phyloP scores from a whole-genome alignment of 208 protist genomes.

The Leishmania aethiopica region DNA sequence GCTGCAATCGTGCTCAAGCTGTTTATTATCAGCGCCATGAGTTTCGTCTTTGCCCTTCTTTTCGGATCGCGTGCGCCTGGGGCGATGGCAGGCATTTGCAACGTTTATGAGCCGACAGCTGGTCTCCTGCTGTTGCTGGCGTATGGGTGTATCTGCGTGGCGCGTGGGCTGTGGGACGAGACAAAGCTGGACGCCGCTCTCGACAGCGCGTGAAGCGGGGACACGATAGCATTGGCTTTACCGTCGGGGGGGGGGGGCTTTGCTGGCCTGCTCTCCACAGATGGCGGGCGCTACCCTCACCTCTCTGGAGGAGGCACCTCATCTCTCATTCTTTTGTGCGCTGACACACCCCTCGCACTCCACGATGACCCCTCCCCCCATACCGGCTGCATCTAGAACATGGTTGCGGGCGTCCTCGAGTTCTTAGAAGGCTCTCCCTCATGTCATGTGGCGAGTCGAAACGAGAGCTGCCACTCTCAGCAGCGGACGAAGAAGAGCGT shows the following conservation, averaged over 20 bases:
- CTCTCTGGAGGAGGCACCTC: not conserved
- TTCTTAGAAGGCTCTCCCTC: not conserved
- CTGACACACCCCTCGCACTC: not conserved
- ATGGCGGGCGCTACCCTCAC: not conserved
- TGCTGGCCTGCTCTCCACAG: not conserved
- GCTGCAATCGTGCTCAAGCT: slow-evolving; percentile 17
- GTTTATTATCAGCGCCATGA: slow-evolving; percentile 4
- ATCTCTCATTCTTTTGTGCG: not conserved
- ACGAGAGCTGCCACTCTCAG: not conserved
- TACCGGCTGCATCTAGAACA: not conserved
- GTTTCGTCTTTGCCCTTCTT: slow-evolving; percentile 4
- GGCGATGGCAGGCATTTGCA: not conserved
- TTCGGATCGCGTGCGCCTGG: not conserved
- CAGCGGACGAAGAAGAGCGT: not conserved
- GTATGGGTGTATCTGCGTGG: slow-evolving; percentile 5
- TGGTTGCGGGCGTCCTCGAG: not conserved
- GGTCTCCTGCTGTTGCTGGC: slow-evolving; percentile 1
- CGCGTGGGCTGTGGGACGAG: slow-evolving; percentile 30
- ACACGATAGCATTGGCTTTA: not conserved
- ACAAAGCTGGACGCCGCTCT: slow-evolving; percentile 10
- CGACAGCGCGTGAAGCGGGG: not conserved
- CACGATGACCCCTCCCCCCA: not conserved
- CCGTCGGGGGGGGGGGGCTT: not conserved
- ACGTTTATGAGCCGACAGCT: not conserved
- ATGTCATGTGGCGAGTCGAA: not conserved